Base-by-base conservation (phyloP, 805 yeast genomes). In the Blastobotrys mokoenaii region DNA sequence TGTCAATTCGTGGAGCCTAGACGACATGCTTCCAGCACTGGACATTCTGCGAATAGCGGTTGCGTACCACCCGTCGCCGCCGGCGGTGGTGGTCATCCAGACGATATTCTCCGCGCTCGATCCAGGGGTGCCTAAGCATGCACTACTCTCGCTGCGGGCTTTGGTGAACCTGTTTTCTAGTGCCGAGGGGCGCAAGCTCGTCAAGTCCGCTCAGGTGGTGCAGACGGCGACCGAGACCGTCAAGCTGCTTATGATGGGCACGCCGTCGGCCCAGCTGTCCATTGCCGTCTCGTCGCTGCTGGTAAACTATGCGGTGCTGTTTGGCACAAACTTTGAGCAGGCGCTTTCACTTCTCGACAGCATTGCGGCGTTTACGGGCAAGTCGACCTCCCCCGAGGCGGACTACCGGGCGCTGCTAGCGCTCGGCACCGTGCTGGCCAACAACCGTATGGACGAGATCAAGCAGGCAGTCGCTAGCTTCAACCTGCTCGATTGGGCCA, bases 341-440 rank as follows among this genome's bases (percentile, higher is more conserved):
- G 52, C 53, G 3, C 47, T 58, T 10, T 54, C 43, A 2, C 34
- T 58, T 10, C 34, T 59, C 20, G 61, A 66, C 14, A 51, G 60
- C 18, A 35, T 70, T 11, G 50, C 63, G 2, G 64, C 60, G 16
- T 54, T 66, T 7, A 63, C 65, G 7, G 48, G 52, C 1, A 57
- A 57, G 25, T 44, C 68, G 4, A 55, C 64, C 1, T 74, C 74
- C 33, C 72, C 77, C 34, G 95, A 85, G 61, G 76, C 88, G 2
- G 76, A 79, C 0, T 85, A 84, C 60, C 71, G 95, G 56, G 52
- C 79, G 17, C 51, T 73, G 9, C 68, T 84, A 20, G 79, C 83
- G 0, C 71, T 69, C 46, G 94, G 93, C 2, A 84, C 85, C 40
- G 51, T 79, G 32, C 55, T 72, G 15, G 49, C 53, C 16, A 48